Conservation (phyloP, 306 rosid genomes). For the Cucurbita ficifolia region DNA sequence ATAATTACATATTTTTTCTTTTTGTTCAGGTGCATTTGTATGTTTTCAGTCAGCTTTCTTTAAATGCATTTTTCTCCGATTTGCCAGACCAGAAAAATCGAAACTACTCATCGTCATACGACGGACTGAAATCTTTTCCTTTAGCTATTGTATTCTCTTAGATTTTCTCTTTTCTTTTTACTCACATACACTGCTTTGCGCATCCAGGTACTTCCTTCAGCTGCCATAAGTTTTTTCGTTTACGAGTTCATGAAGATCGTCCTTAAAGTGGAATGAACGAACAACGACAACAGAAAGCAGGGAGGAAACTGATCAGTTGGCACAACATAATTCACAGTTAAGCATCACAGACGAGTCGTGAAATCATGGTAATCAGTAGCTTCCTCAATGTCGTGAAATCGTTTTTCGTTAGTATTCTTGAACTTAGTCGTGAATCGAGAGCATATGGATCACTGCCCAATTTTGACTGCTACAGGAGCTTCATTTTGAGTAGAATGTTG, state of each 20-base stretch:
- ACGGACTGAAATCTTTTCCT: neutral
- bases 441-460: neutral
- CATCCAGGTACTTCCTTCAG: conserved; percentile 92
- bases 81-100: neutral
- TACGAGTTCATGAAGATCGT: conserved; percentile 94
- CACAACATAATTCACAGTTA: neutral
- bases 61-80: neutral
- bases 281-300: neutral
- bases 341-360: neutral
- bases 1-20: neutral
- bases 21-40: neutral
- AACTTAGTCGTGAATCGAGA: neutral
- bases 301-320: neutral
- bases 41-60: neutral
- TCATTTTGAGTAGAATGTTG: neutral
- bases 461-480: conserved; percentile 4
- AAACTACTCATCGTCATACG: neutral
- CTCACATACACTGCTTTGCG: conserved; percentile 4
- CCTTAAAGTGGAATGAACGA: conserved; percentile 70
- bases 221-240: conserved; percentile 81
- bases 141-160: conserved; percentile 6
- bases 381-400: neutral
- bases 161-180: neutral
- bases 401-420: neutral
- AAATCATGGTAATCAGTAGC: neutral